Conservation (phyloP, 805 yeast genomes). For the Candida insectorum region DNA sequence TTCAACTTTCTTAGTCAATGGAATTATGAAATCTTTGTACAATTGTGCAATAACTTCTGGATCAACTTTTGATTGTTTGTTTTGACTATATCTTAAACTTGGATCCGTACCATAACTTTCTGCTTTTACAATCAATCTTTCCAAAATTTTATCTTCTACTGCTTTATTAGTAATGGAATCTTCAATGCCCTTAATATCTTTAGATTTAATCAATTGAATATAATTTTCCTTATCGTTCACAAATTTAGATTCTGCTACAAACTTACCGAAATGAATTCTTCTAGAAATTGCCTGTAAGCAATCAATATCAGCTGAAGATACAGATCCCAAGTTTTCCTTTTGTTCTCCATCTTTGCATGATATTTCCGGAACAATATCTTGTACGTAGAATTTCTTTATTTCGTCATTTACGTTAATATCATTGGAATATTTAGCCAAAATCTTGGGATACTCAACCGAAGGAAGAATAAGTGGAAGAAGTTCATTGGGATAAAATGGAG, state of each 20-base stretch:
- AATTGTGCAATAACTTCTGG: slow-evolving; percentile 80
- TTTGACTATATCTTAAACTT: slow-evolving; percentile 64
- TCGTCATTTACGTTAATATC: slow-evolving; percentile 73
- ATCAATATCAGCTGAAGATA: slow-evolving; percentile 80
- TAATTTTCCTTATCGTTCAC: slow-evolving; percentile 61
- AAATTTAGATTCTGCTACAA: slow-evolving; percentile 95
- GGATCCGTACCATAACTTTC: slow-evolving; percentile 89
- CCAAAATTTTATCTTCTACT: slow-evolving; percentile 81
- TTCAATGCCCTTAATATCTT: slow-evolving; percentile 71
- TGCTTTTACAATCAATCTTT: slow-evolving; percentile 76
- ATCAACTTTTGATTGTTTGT: slow-evolving; percentile 67
- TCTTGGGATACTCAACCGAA: slow-evolving; percentile 69
- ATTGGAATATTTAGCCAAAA: slow-evolving; percentile 70
- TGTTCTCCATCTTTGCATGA: slow-evolving; percentile 70
- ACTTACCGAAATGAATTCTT: slow-evolving; percentile 94
- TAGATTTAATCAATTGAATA: slow-evolving; percentile 58
- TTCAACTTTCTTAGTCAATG: slow-evolving; percentile 92
- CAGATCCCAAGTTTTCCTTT: slow-evolving; percentile 82
- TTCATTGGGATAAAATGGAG: slow-evolving; percentile 77
- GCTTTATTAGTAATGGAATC: slow-evolving; percentile 80
- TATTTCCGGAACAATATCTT: slow-evolving; percentile 71
- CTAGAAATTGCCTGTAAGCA: slow-evolving; percentile 84
- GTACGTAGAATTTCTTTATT: slow-evolving; percentile 65
- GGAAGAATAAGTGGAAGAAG: slow-evolving; percentile 76
- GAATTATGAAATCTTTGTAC: slow-evolving; percentile 86